Conservation (phyloP, 2,329 filamentous ascomycete genomes). For the Aspergillus phoenicis region DNA sequence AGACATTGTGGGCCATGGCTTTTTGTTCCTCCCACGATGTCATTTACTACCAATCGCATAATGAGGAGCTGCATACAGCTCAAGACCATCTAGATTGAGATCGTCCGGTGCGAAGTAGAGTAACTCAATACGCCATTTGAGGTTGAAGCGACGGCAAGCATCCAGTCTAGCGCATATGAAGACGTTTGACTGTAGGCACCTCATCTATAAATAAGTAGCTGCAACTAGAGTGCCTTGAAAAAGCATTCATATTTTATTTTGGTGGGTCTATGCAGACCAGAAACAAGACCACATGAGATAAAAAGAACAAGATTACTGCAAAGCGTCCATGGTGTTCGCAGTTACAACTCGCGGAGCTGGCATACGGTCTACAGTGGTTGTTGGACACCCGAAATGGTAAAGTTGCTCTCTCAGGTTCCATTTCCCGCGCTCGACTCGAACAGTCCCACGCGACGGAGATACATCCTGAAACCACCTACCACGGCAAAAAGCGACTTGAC, state of each 20-base stretch:
- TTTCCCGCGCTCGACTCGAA: slow-evolving; percentile 5
- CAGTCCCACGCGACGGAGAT: background rate
- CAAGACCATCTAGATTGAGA: background rate
- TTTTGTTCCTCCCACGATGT: background rate
- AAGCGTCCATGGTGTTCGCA: background rate
- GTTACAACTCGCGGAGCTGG: background rate
- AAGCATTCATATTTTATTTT: background rate
- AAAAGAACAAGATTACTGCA: background rate
- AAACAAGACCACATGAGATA: background rate
- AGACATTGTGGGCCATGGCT: background rate
- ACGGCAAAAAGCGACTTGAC: background rate
- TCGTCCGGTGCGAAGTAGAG: background rate
- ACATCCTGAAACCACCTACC: background rate
- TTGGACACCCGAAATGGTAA: background rate
- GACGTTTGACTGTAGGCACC: no score
- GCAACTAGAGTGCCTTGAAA: no score
- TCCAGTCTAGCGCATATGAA: background rate
- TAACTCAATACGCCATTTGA: background rate
- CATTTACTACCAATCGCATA: background rate
- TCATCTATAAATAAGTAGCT: no score
- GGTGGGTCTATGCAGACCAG: background rate
- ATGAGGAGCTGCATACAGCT: background rate
- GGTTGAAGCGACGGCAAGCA: background rate
- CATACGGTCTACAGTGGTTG: background rate
- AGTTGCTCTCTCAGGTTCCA: background rate